These are phyloP conservation scores for Pelargonium nanum DNA, from an alignment of 345 rosid species.

Conservation along the genomic window DNA sequence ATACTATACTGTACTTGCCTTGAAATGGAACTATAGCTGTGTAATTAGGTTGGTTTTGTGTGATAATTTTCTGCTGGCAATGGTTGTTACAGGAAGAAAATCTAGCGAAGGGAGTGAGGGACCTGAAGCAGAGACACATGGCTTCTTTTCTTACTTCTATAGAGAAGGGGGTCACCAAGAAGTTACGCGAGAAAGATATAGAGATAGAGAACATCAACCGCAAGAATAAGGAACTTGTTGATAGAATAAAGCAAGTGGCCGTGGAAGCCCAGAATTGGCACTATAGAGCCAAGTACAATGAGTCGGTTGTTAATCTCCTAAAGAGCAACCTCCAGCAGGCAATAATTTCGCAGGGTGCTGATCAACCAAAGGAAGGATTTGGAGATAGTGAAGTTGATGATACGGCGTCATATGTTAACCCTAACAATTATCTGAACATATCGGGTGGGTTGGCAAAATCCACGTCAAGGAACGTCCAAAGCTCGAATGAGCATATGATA, in stretches of 20 bases:
- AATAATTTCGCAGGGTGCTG: conserved; percentile 49
- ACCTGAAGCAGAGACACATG: conserved; percentile 59
- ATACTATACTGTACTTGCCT: too few species aligned
- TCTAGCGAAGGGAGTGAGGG: conserved; percentile 51
- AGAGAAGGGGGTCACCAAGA: conserved; percentile 56
- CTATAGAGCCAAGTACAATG: conserved; percentile 61
- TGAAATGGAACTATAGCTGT: too few species aligned
- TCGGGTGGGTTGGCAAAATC: conserved; percentile 18
- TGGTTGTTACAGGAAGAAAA: conserved; percentile 43
- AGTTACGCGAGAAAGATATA: conserved; percentile 55
- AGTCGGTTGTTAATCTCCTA: conserved; percentile 55
- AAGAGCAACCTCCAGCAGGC: conserved; percentile 68
- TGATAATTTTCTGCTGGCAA: neutral
- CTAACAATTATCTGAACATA: conserved; percentile 30
- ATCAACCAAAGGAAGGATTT: conserved; percentile 72
- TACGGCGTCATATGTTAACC: conserved; percentile 50
- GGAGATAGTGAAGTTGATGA: conserved; percentile 80
- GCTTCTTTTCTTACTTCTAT: conserved; percentile 48
- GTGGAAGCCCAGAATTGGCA: conserved; percentile 77
- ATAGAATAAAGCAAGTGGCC: conserved; percentile 54
- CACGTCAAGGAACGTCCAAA: conserved; percentile 10
- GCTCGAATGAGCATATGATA: conserved; percentile 26
- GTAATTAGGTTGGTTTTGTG: too few species aligned
- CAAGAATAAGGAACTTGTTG: conserved; percentile 55
- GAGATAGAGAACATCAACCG: conserved; percentile 63